Percentiles rank a stretch among this genome's conserved stretches.
Conservation (phyloP, 164 flowering plant species). For the Berberis thunbergii region DNA sequence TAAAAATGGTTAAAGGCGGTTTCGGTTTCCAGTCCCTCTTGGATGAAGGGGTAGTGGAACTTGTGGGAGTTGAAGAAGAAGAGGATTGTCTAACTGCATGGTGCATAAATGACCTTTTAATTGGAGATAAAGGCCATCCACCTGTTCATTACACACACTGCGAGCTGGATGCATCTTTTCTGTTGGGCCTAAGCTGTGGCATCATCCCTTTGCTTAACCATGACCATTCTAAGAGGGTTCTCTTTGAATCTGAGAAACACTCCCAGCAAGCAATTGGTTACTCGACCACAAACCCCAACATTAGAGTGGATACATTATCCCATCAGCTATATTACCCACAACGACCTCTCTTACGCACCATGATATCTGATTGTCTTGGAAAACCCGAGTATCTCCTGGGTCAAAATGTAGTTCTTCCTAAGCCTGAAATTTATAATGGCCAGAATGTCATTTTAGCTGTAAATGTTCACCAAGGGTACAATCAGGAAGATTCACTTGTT, state of each 20-base stretch:
- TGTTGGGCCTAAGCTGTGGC: slow-evolving; percentile 79
- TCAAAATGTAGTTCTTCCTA: slow-evolving; percentile 33
- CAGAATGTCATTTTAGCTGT: slow-evolving; percentile 94
- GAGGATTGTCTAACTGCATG: slow-evolving; percentile 82
- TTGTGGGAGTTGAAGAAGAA: slow-evolving; percentile 87
- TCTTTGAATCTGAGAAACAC: slow-evolving; percentile 83
- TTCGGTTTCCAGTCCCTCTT: slow-evolving; percentile 48
- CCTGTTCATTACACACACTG: slow-evolving; percentile 59
- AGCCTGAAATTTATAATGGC: slow-evolving; percentile 69
- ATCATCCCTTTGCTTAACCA: slow-evolving; percentile 91
- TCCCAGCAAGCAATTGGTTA: slow-evolving; percentile 88
- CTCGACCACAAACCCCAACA: slow-evolving; percentile 64
- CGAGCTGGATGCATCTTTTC: slow-evolving; percentile 70
- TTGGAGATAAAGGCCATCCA: slow-evolving; percentile 23
- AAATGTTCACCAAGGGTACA: slow-evolving; percentile 86
- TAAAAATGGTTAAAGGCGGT: slow-evolving; percentile 39
- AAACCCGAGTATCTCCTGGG: slow-evolving; percentile 27
- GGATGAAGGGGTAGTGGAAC: slow-evolving; percentile 61
- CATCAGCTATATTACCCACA: slow-evolving; percentile 87
- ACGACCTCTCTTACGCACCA: slow-evolving; percentile 67
- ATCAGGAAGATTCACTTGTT: slow-evolving; percentile 92
- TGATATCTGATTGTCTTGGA: slow-evolving; percentile 75
- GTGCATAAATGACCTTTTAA: slow-evolving; percentile 47
- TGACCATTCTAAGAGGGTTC: slow-evolving; percentile 81
- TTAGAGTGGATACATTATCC: slow-evolving; percentile 69